Base-by-base conservation (phyloP, 129 eudicot genomes). In the Arctium lappa region DNA sequence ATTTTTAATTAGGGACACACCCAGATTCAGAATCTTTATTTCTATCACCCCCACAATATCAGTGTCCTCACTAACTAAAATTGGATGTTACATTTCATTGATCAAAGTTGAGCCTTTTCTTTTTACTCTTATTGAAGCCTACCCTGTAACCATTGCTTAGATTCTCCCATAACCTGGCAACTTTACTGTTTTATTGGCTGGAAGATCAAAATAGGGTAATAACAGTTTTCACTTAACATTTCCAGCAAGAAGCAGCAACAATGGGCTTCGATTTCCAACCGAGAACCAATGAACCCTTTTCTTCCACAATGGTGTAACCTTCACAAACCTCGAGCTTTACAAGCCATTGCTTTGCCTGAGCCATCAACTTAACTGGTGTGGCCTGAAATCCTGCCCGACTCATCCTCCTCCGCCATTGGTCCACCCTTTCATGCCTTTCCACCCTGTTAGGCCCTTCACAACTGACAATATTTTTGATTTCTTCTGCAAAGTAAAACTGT, bases 171-270 rank as follows among this genome's bases (percentile, higher is more conserved):
- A 74, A 74, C 66, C 80, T 62, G 74, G 80, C 74, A 74, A 44
- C 66, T 40, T n/a, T 22, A 69, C 42, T 69, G 81, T 70, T 76
- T 83, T 83, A 83, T 83, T 83, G 48, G 77, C 82, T 73, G 66
- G 46, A 81, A 81, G 48, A 74, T 81, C 12, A 13, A 77, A 46
- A 68, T 44, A 70, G 31, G 68, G 42, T 10, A 40, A 34, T 16
- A 2, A 36, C 72, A 56, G 39, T 72, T 11, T 18, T 3, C 69
- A 31, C 56, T 73, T 65, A 85, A 74, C 87, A 83, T 85, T 89
- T 87, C 91, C 93, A 89, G 81, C 90, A 87, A 60, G 93, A 87
- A 73, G 87, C 91, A 18, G 90, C 90, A n/a, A 89, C 81, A 71
- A 89, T 80, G 42, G 93, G 90, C 74, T 85, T 87, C 8, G 89